Evolutionary conservation across 306 rosid species (phyloP).

Genomic region (Acacia melanoxylon): DNA sequence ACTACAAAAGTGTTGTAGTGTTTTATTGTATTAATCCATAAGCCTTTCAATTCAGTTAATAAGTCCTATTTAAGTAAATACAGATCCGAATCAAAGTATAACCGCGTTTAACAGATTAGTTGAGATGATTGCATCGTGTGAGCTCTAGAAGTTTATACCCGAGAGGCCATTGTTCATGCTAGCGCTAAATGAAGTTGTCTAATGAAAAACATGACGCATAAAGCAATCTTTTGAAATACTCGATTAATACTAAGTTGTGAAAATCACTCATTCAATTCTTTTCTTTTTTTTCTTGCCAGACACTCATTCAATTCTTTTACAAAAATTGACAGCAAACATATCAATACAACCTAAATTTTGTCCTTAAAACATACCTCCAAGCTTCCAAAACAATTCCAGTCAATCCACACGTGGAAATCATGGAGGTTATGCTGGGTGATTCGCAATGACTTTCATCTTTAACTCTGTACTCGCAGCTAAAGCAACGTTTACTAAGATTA

Average conservation of each 20-base stretch:
- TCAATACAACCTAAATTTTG: background rate
- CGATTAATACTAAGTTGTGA: background rate
- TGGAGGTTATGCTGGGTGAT: background rate
- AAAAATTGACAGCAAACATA: background rate
- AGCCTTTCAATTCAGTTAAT: too few relatives aligned
- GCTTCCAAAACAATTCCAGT: background rate
- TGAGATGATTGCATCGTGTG: background rate
- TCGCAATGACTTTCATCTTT: slow-evolving; percentile 5
- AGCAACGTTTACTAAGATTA: slow-evolving; percentile 36
- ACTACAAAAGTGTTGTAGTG: too few relatives aligned
- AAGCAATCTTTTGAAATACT: background rate
- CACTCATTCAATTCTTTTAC: background rate
- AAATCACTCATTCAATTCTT: background rate
- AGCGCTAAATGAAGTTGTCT: background rate
- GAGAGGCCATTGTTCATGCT: background rate
- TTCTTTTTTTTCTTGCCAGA: too few relatives aligned
- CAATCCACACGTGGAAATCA: background rate
- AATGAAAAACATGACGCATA: background rate
- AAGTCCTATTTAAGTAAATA: background rate
- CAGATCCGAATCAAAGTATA: background rate
- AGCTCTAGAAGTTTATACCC: background rate
- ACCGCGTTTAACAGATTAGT: background rate
- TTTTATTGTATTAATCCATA: too few relatives aligned
- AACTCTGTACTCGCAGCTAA: slow-evolving; percentile 42
- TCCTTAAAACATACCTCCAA: background rate